phyloP scores from a whole-genome alignment of 176 grass and related monocot species.

The Aegilops speltoides region DNA sequence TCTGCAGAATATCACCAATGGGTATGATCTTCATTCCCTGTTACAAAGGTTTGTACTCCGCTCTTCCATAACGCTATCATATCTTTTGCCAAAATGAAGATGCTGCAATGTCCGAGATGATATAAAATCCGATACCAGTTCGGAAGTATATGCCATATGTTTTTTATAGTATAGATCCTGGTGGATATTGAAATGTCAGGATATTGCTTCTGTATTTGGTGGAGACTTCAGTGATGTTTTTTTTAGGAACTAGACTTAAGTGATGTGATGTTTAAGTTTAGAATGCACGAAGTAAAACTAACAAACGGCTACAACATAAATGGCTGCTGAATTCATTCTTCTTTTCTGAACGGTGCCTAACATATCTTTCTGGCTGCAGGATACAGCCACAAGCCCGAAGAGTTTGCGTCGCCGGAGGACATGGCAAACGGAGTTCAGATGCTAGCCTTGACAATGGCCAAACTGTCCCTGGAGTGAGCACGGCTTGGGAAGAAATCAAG shows the following conservation, averaged over 20 bases:
- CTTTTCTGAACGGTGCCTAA: neutral
- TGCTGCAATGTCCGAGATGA: neutral
- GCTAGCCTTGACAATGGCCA: slow-evolving; percentile 78
- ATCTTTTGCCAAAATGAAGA: neutral
- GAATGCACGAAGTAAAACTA: neutral
- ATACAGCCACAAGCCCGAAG: slow-evolving; percentile 96
- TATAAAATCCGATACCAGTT: neutral
- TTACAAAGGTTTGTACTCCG: slow-evolving; percentile 79
- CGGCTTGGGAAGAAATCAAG: neutral
- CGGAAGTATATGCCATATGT: neutral
- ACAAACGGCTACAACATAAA: neutral
- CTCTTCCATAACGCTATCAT: slow-evolving; percentile 1
- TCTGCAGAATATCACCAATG: slow-evolving; percentile 88
- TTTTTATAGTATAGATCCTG: neutral
- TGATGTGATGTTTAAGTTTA: neutral
- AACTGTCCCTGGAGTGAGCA: slow-evolving; percentile 62
- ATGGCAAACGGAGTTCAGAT: slow-evolving; percentile 89
- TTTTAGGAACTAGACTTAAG: no score
- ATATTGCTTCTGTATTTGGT: neutral
- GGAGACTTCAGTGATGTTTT: no score
- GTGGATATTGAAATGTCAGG: neutral
- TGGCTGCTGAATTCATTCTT: neutral
- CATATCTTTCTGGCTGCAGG: slow-evolving; percentile 37
- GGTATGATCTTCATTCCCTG: slow-evolving; percentile 99
- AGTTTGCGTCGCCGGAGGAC: slow-evolving; percentile 65